These are phyloP conservation scores for Penicillium hesseltinei DNA, from an alignment of 2,329 filamentous ascomycete genomes.

Conservation along the genomic window DNA sequence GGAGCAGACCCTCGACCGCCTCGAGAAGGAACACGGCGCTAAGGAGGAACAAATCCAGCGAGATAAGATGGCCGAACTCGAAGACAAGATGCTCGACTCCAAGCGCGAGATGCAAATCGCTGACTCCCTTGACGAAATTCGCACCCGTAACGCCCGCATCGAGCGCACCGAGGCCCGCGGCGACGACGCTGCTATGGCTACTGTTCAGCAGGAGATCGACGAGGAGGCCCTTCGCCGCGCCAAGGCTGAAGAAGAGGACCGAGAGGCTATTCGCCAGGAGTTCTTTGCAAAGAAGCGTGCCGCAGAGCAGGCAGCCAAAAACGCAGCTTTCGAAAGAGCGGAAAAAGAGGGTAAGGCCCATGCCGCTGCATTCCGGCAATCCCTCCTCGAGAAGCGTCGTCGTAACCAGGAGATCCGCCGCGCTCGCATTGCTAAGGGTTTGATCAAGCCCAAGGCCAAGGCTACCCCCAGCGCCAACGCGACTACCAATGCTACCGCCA, in stretches of 20 bases:
- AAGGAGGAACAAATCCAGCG: conserved; percentile 66
- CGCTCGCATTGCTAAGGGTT: too few species aligned
- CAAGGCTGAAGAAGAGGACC: conserved; percentile 62
- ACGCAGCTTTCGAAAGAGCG: too few species aligned
- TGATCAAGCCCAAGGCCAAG: too few species aligned
- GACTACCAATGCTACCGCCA: too few species aligned
- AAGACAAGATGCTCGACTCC: conserved; percentile 89
- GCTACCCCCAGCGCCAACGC: too few species aligned
- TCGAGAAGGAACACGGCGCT: conserved; percentile 72
- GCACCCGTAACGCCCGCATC: conserved; percentile 83
- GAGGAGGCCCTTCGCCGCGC: not conserved
- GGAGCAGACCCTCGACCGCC: conserved; percentile 77
- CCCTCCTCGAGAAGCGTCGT: too few species aligned
- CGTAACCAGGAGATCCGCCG: too few species aligned
- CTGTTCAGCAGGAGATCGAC: conserved; percentile 47
- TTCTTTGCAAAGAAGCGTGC: not conserved
- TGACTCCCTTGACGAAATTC: conserved; percentile 91
- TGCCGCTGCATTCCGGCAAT: too few species aligned
- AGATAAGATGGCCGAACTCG: conserved; percentile 92
- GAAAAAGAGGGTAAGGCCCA: too few species aligned
- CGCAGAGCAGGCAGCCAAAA: too few species aligned
- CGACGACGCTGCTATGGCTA: conserved; percentile 54
- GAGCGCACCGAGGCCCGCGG: conserved; percentile 71
- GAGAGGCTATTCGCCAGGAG: not conserved
- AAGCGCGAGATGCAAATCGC: conserved; percentile 95